These are phyloP conservation scores for Euryodendron excelsum DNA, from an alignment of 148 eudicot genomes.

Conservation along the genomic window DNA sequence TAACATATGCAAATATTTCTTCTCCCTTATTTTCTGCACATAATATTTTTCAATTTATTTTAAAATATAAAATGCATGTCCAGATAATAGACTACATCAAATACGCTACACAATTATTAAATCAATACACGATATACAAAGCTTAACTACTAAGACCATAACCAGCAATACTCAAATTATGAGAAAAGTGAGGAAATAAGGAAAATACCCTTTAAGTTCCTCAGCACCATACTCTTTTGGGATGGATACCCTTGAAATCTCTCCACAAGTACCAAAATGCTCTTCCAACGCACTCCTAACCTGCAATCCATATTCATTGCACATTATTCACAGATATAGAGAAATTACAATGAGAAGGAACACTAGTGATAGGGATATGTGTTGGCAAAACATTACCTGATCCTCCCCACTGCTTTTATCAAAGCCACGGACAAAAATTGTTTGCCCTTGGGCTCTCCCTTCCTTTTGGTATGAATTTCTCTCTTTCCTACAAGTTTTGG, in stretches of 20 bases:
- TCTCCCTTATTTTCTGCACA: too few species aligned
- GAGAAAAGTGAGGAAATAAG: background rate
- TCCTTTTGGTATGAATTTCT: slow-evolving; percentile 50
- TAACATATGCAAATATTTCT: too few species aligned
- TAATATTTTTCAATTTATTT: too few species aligned
- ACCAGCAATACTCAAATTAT: background rate
- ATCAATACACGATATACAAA: too few species aligned
- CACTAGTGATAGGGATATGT: background rate
- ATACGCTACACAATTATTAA: too few species aligned
- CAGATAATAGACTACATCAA: too few species aligned
- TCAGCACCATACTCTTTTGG: slow-evolving; percentile 55
- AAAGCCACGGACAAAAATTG: slow-evolving; percentile 62
- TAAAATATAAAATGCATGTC: too few species aligned
- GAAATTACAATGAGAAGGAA: background rate
- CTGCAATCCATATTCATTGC: slow-evolving; percentile 28
- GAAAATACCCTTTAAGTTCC: slow-evolving; percentile 56
- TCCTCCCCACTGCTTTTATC: slow-evolving; percentile 47
- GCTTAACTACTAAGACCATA: background rate
- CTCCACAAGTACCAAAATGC: slow-evolving; percentile 74
- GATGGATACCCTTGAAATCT: slow-evolving; percentile 57
- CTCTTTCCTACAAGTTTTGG: slow-evolving; percentile 26
- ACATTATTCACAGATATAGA: background rate
- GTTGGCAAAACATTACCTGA: slow-evolving; percentile 29
- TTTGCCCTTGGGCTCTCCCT: slow-evolving; percentile 34
- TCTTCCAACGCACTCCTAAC: slow-evolving; percentile 46